These are phyloP conservation scores for Xylaria sp. DNA, from an alignment of 2,329 filamentous ascomycete genomes.

Conservation along the genomic window DNA sequence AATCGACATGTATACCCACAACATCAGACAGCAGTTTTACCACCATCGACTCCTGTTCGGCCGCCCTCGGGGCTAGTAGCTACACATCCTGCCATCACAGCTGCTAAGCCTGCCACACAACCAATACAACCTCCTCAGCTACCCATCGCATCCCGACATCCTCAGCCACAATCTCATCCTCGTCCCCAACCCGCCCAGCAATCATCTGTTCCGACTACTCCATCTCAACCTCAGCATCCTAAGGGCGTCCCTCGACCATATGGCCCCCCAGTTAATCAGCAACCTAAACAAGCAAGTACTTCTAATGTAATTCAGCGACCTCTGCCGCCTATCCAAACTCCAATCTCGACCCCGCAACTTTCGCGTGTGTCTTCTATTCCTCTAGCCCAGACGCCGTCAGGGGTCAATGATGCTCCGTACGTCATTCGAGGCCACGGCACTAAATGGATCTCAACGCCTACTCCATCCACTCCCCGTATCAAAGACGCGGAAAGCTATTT, in stretches of 20 bases:
- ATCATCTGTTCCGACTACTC: constrained; percentile 41
- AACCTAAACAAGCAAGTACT: constrained; percentile 40
- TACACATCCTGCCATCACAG: constrained; percentile 35
- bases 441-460: constrained; percentile 67
- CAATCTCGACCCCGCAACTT: constrained; percentile 37
- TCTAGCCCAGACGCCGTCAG: constrained; percentile 44
- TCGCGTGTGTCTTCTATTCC: constrained; percentile 37
- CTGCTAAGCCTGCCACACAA: constrained; percentile 40
- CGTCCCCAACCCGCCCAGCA: constrained; percentile 35
- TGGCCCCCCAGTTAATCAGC: constrained; percentile 47
- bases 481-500: constrained; percentile 49
- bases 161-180: constrained; percentile 35
- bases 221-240: constrained; percentile 40
- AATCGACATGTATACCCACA: constrained; percentile 38
- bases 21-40: constrained; percentile 37
- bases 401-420: constrained; percentile 41
- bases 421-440: constrained; percentile 60
- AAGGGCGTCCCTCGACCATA: constrained; percentile 40
- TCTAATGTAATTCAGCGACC: constrained; percentile 41
- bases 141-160: constrained; percentile 38
- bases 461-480: constrained; percentile 66
- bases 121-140: constrained; percentile 42
- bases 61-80: constrained; percentile 40
- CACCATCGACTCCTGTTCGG: constrained; percentile 44
- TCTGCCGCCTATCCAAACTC: constrained; percentile 41